phyloP scores from a whole-genome alignment of 495 filamentous ascomycete genomes.

The Aspergillus incahuasiensis region DNA sequence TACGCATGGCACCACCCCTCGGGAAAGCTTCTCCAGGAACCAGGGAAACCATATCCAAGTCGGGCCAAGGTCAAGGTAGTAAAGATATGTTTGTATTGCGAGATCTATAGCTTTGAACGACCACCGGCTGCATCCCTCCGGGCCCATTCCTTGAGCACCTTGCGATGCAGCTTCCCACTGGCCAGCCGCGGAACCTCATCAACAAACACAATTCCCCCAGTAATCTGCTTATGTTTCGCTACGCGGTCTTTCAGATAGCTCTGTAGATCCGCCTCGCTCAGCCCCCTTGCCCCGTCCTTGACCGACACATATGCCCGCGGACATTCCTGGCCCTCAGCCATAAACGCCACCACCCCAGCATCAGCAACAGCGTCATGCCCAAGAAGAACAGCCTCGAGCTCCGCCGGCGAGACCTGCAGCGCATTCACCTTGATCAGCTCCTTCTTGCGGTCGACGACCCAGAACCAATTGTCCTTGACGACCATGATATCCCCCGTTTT shows the following conservation, averaged over 20 bases:
- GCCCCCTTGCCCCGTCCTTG: conserved; percentile 22
- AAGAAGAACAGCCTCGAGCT: conserved; percentile 44
- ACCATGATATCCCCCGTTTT: conserved; percentile 39
- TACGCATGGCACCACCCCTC: background rate
- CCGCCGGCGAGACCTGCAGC: conserved; percentile 44
- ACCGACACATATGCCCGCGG: conserved; percentile 10
- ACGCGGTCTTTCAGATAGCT: conserved; percentile 50
- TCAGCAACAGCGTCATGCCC: conserved; percentile 37
- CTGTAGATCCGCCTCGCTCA: conserved; percentile 50
- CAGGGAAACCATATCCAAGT: background rate
- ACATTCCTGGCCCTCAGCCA: conserved; percentile 16
- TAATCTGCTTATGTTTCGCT: conserved; percentile 58
- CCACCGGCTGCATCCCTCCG: background rate
- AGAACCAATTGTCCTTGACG: conserved; percentile 30
- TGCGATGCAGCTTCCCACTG: conserved; percentile 43
- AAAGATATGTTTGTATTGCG: too few relatives aligned
- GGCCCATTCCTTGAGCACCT: conserved; percentile 35
- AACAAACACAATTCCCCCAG: conserved; percentile 56
- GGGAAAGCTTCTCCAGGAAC: background rate
- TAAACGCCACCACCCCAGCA: conserved; percentile 34
- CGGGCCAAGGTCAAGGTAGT: background rate
- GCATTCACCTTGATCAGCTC: conserved; percentile 39
- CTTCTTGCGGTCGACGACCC: conserved; percentile 46
- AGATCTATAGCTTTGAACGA: background rate
- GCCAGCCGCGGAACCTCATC: conserved; percentile 53